These are phyloP conservation scores for Leonotis leonurus DNA, from an alignment of 257 asterid species.

Conservation along the genomic window DNA sequence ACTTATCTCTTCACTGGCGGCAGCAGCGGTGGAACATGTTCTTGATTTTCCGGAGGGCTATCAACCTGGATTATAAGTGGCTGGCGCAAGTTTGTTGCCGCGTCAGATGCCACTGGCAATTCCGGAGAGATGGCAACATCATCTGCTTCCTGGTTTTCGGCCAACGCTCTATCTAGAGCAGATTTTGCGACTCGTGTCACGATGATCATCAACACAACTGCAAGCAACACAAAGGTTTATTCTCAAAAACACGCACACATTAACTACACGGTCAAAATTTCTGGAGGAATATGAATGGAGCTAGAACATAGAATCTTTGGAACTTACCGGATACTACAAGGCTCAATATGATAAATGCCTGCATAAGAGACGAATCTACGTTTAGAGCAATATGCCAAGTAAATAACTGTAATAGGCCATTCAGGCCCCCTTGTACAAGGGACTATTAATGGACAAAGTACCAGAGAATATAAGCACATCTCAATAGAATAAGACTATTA, in stretches of 20 bases:
- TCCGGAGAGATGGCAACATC: constrained; percentile 21
- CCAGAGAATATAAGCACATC: background rate
- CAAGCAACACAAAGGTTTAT: constrained; percentile 6
- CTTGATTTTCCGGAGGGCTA: constrained; percentile 34
- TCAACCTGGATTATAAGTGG: constrained; percentile 57
- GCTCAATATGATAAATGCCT: constrained; percentile 64
- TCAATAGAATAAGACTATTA: background rate
- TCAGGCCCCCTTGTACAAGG: too few relatives aligned
- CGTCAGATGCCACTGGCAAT: constrained; percentile 26
- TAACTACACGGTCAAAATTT: too few relatives aligned
- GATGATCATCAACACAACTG: constrained; percentile 50
- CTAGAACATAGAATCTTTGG: background rate
- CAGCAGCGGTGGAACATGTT: too few relatives aligned
- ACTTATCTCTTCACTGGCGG: too few relatives aligned
- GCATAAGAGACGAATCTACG: constrained; percentile 15
- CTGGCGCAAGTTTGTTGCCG: constrained; percentile 32
- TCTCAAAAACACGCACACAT: too few relatives aligned
- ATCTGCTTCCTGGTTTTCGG: constrained; percentile 45
- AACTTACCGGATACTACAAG: constrained; percentile 69
- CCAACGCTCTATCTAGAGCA: constrained; percentile 62
- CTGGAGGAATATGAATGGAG: background rate
- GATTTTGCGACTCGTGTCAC: constrained; percentile 61
- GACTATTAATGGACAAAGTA: background rate
- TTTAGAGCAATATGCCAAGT: background rate
- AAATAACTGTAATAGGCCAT: too few relatives aligned